A percentile compares a stretch with the other conserved stretches of the same genome.
These are phyloP conservation scores for Geum urbanum DNA, from an alignment of 306 rosid species.

Conservation along the genomic window DNA sequence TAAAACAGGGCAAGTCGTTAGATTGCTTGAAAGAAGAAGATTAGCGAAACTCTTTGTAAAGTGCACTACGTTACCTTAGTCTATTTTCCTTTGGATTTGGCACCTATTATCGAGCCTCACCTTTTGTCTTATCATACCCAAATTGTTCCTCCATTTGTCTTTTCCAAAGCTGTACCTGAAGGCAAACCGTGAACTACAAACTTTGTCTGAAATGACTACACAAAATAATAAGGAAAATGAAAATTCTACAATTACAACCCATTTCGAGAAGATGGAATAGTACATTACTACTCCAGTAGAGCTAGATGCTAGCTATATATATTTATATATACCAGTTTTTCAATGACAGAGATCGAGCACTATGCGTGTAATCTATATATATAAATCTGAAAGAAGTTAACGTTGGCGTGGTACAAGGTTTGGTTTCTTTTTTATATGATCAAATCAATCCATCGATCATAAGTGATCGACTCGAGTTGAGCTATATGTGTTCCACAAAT, in stretches of 20 bases:
- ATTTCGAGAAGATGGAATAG: neutral
- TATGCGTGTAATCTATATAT: neutral
- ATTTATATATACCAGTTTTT: neutral
- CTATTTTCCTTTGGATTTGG: neutral
- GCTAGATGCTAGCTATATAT: no score
- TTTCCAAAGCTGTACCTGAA: neutral
- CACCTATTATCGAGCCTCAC: neutral
- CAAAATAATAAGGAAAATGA: neutral
- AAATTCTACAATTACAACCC: neutral
- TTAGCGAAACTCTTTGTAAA: no score
- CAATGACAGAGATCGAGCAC: neutral
- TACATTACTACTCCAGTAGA: no score
- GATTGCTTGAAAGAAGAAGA: no score
- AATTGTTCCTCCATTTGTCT: neutral
- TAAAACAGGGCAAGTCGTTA: no score
- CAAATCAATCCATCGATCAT: neutral
- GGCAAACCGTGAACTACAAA: neutral
- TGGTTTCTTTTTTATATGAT: neutral
- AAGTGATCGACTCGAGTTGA: neutral
- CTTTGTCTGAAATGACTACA: neutral
- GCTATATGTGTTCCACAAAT: neutral
- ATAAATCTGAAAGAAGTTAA: neutral
- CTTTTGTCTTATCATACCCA: neutral
- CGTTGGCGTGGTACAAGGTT: neutral
- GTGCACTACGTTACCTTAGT: neutral